Evolutionary conservation across 192 early-diverging fungal species (phyloP), one percentile per base, ranked within the genome.

Genomic region (Backusella macrospora): DNA sequence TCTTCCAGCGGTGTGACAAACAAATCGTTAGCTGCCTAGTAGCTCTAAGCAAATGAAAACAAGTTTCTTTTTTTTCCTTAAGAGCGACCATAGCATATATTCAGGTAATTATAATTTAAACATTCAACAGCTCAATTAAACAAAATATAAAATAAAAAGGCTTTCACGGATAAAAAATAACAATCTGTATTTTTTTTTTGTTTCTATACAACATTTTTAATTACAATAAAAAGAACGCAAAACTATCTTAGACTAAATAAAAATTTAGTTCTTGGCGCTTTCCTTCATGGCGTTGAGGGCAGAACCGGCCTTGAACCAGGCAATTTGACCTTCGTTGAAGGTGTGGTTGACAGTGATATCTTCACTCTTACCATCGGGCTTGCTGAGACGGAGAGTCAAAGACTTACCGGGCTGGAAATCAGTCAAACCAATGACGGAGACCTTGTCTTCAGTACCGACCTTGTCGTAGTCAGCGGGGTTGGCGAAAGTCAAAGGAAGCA

Each of bases 261-360:
- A 59, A 59, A 59, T 23, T 59, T 59, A 59, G 9, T 59, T 52
- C 21, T 63, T 65, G 14, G 81, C 52, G 81, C 86, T 85, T 81
- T 89, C 87, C 73, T 86, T 84, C 90, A 94, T 95, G 68, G 85
- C 72, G 86, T 95, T 95, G 68, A 95, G 88, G 68, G 94, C 94
- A 63, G 90, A 92, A 45, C 98, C 98, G 48, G 89, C 92, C 86
- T 97, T 96, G 93, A 99, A 99, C 98, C 98, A 99, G 64, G 85
- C 92, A 87, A 99, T 99, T 89, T 99, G 98, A 78, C 93, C 94
- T 83, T 93, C 89, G 90, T 98, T 99, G 89, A 99, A 97, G 78
- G 96, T 98, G 86, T 99, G 98, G 90, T 97, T 96, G 67, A 97
- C 85, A 43, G 82, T 79, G 73, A 98, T 90, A 77, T 96, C 95